Conservation (phyloP, 306 rosid species). For the Geum urbanum region DNA sequence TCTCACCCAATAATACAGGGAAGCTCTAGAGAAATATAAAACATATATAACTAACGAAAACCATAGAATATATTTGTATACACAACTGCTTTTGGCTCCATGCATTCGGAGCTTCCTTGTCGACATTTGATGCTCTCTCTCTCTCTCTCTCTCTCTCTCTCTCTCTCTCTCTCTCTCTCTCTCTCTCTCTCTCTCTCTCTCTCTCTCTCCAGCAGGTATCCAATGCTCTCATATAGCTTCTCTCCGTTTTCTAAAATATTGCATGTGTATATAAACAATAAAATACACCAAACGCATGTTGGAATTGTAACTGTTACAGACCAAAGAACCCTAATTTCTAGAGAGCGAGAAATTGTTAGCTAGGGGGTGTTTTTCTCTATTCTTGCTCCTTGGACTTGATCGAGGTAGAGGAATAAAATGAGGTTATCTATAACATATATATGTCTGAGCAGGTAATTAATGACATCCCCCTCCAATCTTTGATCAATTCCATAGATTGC, state of each 20-base stretch:
- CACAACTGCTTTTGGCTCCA: constrained; percentile 56
- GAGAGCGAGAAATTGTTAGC: constrained; percentile 19
- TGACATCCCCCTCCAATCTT: not conserved
- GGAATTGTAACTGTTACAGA: not conserved
- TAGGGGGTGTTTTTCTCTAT: not conserved
- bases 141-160: constrained; percentile 9
- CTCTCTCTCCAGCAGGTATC: constrained; percentile 47
- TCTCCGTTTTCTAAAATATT: constrained; percentile 16
- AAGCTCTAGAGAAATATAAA: not conserved
- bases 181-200: constrained; percentile 10
- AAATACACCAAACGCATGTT: constrained; percentile 32
- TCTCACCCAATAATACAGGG: not conserved
- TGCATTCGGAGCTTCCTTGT: constrained; percentile 46
- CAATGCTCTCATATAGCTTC: constrained; percentile 28
- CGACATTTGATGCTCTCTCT: constrained; percentile 36
- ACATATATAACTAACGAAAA: not conserved
- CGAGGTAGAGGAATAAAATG: not conserved
- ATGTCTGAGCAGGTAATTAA: not conserved
- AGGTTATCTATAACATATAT: constrained; percentile 1
- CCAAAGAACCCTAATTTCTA: constrained; percentile 21
- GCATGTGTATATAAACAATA: constrained; percentile 19
- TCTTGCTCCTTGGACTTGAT: not conserved
- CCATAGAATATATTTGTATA: constrained; percentile 10
- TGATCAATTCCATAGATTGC: not conserved
- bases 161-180: constrained; percentile 27